Evolutionary conservation across 805 yeast genomes (phyloP).

Genomic region (Teunomyces aglyptinius): DNA sequence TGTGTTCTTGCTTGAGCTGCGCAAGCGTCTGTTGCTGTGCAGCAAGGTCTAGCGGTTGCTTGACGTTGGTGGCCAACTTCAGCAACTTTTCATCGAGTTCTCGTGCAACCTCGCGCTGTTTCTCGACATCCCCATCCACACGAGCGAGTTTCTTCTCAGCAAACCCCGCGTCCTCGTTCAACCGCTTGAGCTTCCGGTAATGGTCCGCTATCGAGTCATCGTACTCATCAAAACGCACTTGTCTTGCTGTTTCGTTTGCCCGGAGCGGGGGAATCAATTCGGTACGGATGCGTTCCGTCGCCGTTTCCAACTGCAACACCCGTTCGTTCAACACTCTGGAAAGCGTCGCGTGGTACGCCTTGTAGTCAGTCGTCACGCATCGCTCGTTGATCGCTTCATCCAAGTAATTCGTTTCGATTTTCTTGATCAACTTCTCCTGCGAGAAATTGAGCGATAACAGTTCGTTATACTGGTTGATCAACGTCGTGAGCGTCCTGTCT

Average conservation of each 20-base stretch:
- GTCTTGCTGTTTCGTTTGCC: conserved; percentile 28
- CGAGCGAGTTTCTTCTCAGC: conserved; percentile 32
- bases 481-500: conserved; percentile 11
- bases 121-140: conserved; percentile 29
- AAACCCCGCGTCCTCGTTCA: conserved; percentile 34
- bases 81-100: conserved; percentile 12
- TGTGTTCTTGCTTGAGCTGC: conserved; percentile 26
- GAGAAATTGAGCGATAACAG: conserved; percentile 16
- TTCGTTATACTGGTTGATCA: conserved; percentile 20
- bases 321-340: conserved; percentile 26
- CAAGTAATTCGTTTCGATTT: conserved; percentile 16
- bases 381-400: conserved; percentile 3
- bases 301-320: conserved; percentile 18
- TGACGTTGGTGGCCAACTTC: background rate
- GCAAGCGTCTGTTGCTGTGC: conserved; percentile 20
- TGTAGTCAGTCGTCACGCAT: conserved; percentile 19
- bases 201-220: conserved; percentile 33
- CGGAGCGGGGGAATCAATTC: conserved; percentile 22
- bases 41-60: no score
- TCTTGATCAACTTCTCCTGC: conserved; percentile 25
- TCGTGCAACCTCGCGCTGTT: conserved; percentile 14
- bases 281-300: conserved; percentile 12
- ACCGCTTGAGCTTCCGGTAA: conserved; percentile 29
- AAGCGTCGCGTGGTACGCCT: conserved; percentile 25
- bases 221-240: conserved; percentile 29